Conservation (phyloP, 345 rosid genomes). For the Salix viminalis region DNA sequence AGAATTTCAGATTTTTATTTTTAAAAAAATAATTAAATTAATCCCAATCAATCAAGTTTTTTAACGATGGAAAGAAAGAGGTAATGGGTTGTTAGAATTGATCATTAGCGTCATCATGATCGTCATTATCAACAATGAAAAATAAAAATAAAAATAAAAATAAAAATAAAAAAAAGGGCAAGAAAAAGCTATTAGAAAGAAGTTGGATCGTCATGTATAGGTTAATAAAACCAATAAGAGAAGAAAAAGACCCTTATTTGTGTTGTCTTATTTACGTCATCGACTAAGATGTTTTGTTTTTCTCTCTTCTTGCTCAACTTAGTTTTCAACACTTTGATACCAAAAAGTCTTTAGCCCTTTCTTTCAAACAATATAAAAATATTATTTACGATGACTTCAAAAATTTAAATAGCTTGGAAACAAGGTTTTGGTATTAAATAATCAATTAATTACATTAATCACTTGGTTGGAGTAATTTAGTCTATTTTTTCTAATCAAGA, state of each 20-base stretch:
- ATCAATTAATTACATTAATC: too few relatives aligned
- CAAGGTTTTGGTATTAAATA: too few relatives aligned
- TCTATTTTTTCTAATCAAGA: too few relatives aligned
- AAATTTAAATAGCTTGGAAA: too few relatives aligned
- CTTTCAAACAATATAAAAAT: background rate
- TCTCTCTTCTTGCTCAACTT: background rate
- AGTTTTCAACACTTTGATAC: constrained; percentile 2
- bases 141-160: background rate
- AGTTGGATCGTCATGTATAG: background rate
- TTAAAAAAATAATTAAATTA: too few relatives aligned
- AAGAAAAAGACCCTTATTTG: background rate
- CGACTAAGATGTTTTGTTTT: background rate
- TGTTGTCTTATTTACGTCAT: background rate
- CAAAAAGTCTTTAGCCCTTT: background rate
- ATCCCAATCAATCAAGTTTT: too few relatives aligned
- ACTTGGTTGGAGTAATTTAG: too few relatives aligned
- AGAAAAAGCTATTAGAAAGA: background rate
- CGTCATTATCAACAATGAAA: constrained; percentile 12
- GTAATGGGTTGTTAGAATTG: background rate
- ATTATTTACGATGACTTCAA: too few relatives aligned
- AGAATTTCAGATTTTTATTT: too few relatives aligned
- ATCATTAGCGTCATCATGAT: constrained; percentile 7
- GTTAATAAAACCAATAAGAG: background rate
- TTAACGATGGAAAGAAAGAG: background rate
- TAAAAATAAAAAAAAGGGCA: background rate